Evolutionary conservation across 768 basidiomycete genomes (phyloP), one percentile per base, ranked within the genome.

Genomic region (Tremella yokohamensis): DNA sequence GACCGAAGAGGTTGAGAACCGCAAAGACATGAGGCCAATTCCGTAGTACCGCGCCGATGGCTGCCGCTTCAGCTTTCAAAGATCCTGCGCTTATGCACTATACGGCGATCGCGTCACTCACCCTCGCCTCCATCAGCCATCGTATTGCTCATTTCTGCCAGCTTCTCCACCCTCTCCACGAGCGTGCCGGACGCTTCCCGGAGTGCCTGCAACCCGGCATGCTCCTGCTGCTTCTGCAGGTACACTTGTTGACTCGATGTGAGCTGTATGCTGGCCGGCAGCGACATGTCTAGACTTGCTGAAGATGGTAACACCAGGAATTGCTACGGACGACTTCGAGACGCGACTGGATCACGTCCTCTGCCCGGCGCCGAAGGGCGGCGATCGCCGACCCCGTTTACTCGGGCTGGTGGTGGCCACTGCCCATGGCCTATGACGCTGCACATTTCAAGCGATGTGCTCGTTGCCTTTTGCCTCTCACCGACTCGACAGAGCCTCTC

Each of bases 1-100:
- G 47, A 76, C 77, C 74, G 49, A 78, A 77, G 18, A 76, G 63
- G 49, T 74, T 74, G 8, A 78, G 64, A 26, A 78, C 69, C 1
- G 74, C 70, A 49, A 78, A 77, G 12, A 77, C 74, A 60, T 78
- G 76, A 26, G 76, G 75, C 78, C 78, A 78, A 57, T 78, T 78
- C 40, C 69, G 56, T 58, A 78, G 58, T 1, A 78, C 78, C 12
- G 62, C 61, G 34, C 77, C 78, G n/a, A 78, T 66, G 29, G 78
- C 78, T 78, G 50, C 24, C 3, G 8, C 47, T 52, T 52, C 54
- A 59, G 40, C 20, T 34, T n/a, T 49, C 12, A 8, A 4, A 49
- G 7, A 22, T 50, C 7, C 49, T 8, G 16, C 7, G 6, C 19
- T 22, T 40, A 16, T 29, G 29, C n/a, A 38, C 9, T 34, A 20